Evolutionary conservation across 768 basidiomycete genomes (phyloP).

Genomic region (Calocybe cyanea): DNA sequence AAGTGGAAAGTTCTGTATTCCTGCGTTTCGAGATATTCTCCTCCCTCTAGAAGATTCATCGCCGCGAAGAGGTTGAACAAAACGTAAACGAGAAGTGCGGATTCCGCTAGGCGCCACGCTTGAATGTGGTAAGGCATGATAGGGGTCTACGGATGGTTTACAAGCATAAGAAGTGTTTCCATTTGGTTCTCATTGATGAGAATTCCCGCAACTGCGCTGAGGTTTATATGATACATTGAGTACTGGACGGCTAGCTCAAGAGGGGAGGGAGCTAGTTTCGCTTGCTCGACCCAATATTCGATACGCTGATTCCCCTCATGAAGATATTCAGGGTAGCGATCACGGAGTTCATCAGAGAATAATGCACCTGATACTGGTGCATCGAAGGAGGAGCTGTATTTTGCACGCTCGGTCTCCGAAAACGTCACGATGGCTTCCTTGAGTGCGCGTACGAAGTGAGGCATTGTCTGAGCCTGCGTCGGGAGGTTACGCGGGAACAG

Average conservation of each 20-base stretch:
- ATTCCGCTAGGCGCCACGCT: too few species aligned
- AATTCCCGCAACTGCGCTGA: constrained; percentile 33
- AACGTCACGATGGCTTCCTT: constrained; percentile 25
- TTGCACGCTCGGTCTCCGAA: constrained; percentile 32
- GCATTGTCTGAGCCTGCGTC: constrained; percentile 22
- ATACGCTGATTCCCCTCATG: constrained; percentile 26
- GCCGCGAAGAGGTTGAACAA: too few species aligned
- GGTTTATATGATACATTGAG: constrained; percentile 23
- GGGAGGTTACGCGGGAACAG: constrained; percentile 21
- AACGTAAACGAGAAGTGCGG: too few species aligned
- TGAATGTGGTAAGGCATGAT: too few species aligned
- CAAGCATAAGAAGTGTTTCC: constrained; percentile 29
- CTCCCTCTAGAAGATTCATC: too few species aligned
- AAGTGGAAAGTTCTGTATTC: too few species aligned
- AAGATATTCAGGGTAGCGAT: constrained; percentile 26
- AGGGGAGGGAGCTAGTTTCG: neutral
- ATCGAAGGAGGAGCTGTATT: constrained; percentile 19
- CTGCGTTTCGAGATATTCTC: too few species aligned
- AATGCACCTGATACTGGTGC: constrained; percentile 18
- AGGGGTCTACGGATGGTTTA: constrained; percentile 25
- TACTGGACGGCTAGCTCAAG: neutral
- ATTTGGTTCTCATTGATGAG: constrained; percentile 31
- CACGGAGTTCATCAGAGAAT: constrained; percentile 26
- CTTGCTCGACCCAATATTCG: constrained; percentile 28
- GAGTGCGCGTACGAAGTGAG: constrained; percentile 29